Percentiles rank a stretch among this genome's conserved stretches.
Conservation (phyloP, 768 basidiomycete species). For the Leccinum uliginosum region DNA sequence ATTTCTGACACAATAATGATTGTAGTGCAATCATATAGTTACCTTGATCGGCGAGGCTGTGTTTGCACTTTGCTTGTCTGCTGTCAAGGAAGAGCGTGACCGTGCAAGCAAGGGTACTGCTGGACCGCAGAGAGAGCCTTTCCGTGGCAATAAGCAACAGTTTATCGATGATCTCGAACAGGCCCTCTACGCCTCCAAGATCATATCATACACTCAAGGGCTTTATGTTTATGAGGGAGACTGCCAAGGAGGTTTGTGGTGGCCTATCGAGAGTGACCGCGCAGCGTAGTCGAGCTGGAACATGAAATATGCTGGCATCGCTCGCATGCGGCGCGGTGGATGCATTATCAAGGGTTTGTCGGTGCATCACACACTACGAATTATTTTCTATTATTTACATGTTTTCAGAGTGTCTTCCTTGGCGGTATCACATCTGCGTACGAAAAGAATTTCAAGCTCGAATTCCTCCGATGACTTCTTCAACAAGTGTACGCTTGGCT, state of each 20-base stretch:
- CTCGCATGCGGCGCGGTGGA: conserved; percentile 99
- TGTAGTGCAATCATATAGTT: conserved; percentile 44
- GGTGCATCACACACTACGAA: conserved; percentile 5
- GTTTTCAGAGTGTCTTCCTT: conserved; percentile 77
- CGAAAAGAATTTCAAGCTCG: conserved; percentile 75
- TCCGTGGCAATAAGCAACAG: conserved; percentile 96
- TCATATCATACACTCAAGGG: conserved; percentile 99
- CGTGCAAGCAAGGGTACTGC: conserved; percentile 88
- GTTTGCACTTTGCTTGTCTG: conserved; percentile 95
- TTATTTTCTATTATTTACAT: conserved; percentile 6
- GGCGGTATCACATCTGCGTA: conserved; percentile 90
- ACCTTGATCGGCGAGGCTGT: conserved; percentile 99
- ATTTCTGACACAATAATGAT: conserved; percentile 7
- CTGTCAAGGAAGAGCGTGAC: conserved; percentile 92
- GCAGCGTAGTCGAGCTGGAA: conserved; percentile 66
- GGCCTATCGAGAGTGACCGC: neutral
- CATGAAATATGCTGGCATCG: conserved; percentile 97
- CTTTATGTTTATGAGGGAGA: conserved; percentile 99
- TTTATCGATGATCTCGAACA: conserved; percentile 99
- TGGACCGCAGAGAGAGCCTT: conserved; percentile 88
- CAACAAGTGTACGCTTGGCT: conserved; percentile 62
- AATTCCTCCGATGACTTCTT: conserved; percentile 97
- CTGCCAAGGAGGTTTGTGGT: conserved; percentile 76
- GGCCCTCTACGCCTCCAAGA: conserved; percentile 98
- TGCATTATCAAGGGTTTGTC: conserved; percentile 89